Base-by-base conservation (phyloP, 2,329 filamentous ascomycete genomes). In the Pseudogymnoascus sp. region DNA sequence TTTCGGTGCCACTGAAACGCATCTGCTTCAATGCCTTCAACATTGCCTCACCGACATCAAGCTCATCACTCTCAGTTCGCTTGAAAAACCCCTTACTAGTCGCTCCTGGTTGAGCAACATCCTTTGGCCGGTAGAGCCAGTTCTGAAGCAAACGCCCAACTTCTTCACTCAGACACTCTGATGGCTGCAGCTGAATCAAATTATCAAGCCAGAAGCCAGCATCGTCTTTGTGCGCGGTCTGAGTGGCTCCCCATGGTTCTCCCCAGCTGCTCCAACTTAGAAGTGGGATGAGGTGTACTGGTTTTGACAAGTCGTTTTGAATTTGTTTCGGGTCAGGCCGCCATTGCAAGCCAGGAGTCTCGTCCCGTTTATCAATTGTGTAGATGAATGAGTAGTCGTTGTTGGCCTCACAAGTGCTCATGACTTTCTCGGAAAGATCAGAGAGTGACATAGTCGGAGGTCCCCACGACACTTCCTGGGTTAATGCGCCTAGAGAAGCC, bases 401-500 rank as follows among this genome's bases (percentile, higher is more conserved):
- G 47, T 59, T 25, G 9, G 38, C 39, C 57, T 61, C 60, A 20
- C 62, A 64, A 20, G 57, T 61, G 6, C 28, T 16, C 62, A 64
- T 64, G 3, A 64, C 30, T 58, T 63, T 64, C 28, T 54, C 47
- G 11, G 60, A 35, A 12, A 64, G 16, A 11, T 61, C 54, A 7
- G n/a, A 58, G n/a, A 63, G 35, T 11, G 8, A 22, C 14, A 30
- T 50, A 12, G 64, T 60, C 18, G 62, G 58, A 9, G 61, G 43
- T 11, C 57, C 61, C 64, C 62, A 65, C 11, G 62, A 61, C 3
- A 59, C 60, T 20, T 64, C 50, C 18, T 57, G 57, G n/a, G 64
- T 65, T 58, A 65, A 54, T 14, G 62, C 63, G 9, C 61, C 64
- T 6, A 64, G 47, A 18, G 60, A 60, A 14, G 64, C 64, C 14